A percentile compares a stretch with the other conserved stretches of the same genome.
phyloP scores from a whole-genome alignment of 2,329 filamentous ascomycete species.

The Aureobasidium mangrovei region DNA sequence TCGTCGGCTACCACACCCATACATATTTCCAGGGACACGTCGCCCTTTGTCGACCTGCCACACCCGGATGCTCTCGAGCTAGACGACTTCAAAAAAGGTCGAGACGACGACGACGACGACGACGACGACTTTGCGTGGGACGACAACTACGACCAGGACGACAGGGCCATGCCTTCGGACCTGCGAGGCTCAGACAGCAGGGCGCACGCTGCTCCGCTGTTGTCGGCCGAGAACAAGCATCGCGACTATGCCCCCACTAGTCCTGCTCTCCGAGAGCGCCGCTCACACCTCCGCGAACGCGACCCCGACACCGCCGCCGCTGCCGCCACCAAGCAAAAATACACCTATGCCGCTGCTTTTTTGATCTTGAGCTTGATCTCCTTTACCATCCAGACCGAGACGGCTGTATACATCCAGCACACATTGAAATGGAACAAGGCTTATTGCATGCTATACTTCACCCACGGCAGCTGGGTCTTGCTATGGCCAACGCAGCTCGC shows the following conservation, averaged over 20 bases:
- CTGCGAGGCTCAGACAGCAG: conserved; percentile 35
- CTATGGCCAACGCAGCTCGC: conserved; percentile 81
- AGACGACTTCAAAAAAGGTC: conserved; percentile 12
- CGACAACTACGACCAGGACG: conserved; percentile 28
- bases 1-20: conserved; percentile 15
- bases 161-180: conserved; percentile 41
- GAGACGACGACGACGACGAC: conserved; percentile 12
- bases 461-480: conserved; percentile 85
- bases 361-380: conserved; percentile 72
- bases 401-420: conserved; percentile 89
- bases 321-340: conserved; percentile 66
- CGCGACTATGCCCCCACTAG: conserved; percentile 32
- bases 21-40: conserved; percentile 24
- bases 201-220: conserved; percentile 43
- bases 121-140: conserved; percentile 38
- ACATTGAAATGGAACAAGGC: conserved; percentile 92
- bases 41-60: conserved; percentile 23
- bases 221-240: conserved; percentile 35
- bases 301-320: conserved; percentile 59
- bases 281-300: conserved; percentile 56
- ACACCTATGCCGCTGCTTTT: conserved; percentile 79
- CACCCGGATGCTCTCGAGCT: conserved; percentile 15
- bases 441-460: conserved; percentile 98
- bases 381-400: conserved; percentile 92
- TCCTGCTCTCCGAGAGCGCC: conserved; percentile 40